Conservation (phyloP, 306 rosid species). For the Vigna reflexopilosa region DNA sequence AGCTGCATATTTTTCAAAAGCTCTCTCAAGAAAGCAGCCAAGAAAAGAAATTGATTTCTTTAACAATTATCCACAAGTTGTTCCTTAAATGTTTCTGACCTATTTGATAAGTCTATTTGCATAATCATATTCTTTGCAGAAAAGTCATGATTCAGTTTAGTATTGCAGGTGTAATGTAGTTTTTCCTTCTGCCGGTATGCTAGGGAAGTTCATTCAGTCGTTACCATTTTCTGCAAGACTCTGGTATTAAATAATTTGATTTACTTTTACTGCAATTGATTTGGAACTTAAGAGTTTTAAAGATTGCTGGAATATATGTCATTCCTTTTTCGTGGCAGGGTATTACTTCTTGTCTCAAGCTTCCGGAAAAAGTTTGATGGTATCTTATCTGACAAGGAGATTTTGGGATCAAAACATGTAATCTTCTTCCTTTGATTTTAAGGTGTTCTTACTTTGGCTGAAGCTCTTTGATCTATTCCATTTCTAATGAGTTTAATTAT, state of each 20-base stretch:
- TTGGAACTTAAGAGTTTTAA: constrained; percentile 25
- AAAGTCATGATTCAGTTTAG: constrained; percentile 38
- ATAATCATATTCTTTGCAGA: background rate
- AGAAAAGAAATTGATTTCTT: background rate
- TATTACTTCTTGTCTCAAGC: constrained; percentile 74
- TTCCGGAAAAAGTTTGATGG: constrained; percentile 77
- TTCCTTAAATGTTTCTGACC: constrained; percentile 22
- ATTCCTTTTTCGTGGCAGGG: constrained; percentile 65
- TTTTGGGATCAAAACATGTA: constrained; percentile 91
- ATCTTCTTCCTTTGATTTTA: constrained; percentile 41
- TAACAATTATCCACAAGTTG: constrained; percentile 6
- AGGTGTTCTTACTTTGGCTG: constrained; percentile 41
- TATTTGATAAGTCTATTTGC: constrained; percentile 14
- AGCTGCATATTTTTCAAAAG: background rate
- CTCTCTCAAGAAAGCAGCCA: background rate
- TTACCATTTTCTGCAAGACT: constrained; percentile 84
- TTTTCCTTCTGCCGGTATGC: constrained; percentile 63
- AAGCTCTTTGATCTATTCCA: constrained; percentile 35
- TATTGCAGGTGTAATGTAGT: constrained; percentile 77
- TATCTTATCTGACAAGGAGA: constrained; percentile 70
- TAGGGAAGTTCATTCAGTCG: constrained; percentile 76
- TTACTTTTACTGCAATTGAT: constrained; percentile 35
- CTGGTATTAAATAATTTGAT: constrained; percentile 58
- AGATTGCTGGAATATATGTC: constrained; percentile 35
- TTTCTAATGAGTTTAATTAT: constrained; percentile 46